Conservation (phyloP, 78 protist genomes). For the Dictyostelium intermedium region DNA sequence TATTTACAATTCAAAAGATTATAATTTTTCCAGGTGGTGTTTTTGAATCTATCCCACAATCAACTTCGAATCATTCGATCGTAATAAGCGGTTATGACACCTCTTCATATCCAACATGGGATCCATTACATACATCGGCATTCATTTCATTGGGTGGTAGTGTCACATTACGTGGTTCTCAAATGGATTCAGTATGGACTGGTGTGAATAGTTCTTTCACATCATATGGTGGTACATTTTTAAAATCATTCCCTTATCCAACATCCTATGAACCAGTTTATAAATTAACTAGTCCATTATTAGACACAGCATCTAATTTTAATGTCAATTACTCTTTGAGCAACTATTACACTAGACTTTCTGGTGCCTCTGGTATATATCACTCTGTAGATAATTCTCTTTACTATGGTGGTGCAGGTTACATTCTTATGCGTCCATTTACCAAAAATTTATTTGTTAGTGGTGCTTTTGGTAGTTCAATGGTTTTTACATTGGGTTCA, state of each 20-base stretch:
- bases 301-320: not conserved
- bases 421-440: not conserved
- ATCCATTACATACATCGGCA: not conserved
- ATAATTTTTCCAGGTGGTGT: not conserved
- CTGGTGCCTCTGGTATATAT: not conserved
- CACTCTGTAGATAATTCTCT: not conserved
- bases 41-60: not conserved
- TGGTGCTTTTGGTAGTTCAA: not conserved
- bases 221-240: constrained; percentile 7
- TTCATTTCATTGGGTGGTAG: not conserved
- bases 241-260: not conserved
- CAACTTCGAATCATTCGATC: not conserved
- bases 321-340: not conserved
- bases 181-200: not conserved
- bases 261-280: not conserved
- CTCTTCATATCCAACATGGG: not conserved
- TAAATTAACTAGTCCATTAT: not conserved
- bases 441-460: not conserved
- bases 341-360: not conserved
- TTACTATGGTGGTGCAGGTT: not conserved
- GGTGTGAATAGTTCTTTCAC: not conserved
- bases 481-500: not conserved
- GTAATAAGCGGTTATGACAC: not conserved
- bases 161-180: not conserved
- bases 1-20: not conserved